Evolutionary conservation across 2,329 filamentous ascomycete species (phyloP), one percentile per base, ranked within the genome.

Genomic region (Fusarium mexicanum): DNA sequence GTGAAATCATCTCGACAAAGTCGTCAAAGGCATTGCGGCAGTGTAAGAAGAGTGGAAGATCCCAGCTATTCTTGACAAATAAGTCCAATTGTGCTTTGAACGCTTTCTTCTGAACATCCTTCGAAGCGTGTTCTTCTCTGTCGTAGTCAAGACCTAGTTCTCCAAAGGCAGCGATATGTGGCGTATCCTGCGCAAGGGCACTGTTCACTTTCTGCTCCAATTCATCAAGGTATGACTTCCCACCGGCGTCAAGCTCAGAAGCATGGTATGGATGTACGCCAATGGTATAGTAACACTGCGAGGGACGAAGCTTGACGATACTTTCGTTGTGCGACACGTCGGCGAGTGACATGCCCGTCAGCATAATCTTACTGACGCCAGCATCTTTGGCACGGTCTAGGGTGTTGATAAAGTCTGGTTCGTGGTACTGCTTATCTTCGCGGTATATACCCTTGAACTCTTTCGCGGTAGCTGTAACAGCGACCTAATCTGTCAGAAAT

Each of bases 181-280:
- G 68, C 0, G 74, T 59, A 4, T 78, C 47, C 22, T 80, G 73
- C 3, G 74, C 67, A 4, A 81, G 68, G 1, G 79, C 77, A 16
- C 62, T 65, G 31, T 77, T 75, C 7, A 79, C 77, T 35, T 73
- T 73, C 31, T 72, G 67, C 58, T 73, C 76, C n/a, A 79, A 48
- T 33, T 76, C 67, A 16, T 61, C 61, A 17, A 79, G 64, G 38
- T 79, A 77, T 16, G 73, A 50, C 53, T 77, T 69, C 7, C 78
- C 77, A 29, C 77, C 77, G 14, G 74, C 64, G 12, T 84, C 84
- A 2, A 86, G 82, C 64, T 87, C 85, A 0, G 75, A 75, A 0
- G 85, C 86, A 54, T 88, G 85, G 63, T 88, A 88, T 1, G 86
- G 86, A 64, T 88, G 87, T 8, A 88, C 81, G 3, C 87, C 86